Base-by-base conservation (phyloP, 352 stramenopile genomes). In the Phytophthora palmivora region DNA sequence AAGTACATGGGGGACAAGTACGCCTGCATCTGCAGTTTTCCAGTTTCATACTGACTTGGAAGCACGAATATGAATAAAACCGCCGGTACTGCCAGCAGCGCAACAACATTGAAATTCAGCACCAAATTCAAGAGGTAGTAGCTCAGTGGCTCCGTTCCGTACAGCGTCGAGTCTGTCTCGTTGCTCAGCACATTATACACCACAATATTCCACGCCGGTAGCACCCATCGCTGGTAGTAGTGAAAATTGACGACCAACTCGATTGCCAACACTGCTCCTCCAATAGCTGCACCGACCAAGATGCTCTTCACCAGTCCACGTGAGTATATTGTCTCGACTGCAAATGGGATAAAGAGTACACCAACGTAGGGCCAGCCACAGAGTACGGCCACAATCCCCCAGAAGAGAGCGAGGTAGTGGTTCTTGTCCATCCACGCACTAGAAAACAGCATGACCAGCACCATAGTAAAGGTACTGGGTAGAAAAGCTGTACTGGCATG, bases 361-460 rank as follows among this genome's bases (percentile, higher is more conserved):
- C 91, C 96, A 26, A 98, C 97, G 76, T 99, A 99, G 10, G 97
- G 97, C 97, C 97, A 99, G 43, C 96, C 97, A 34, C 84, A 95
- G 28, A 99, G 74, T 18, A 98, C 95, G 26, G 95, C 95, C 11
- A 97, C 47, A 18, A 98, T 68, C 12, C 89, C 95, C 45, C 83
- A 95, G 16, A 96, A 63, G 53, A 97, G 78, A 30, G 92, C 94
- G 5, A 69, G 24, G 38, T 75, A 81, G 66, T 92, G 93, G 50
- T 62, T 78, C 71, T 62, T 70, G 43, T 91, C 57, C 74, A 96
- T 92, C 90, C 90, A 97, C 38, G 76, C 66, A 50, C 71, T 84
- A 38, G 76, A 59, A 36, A 94, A 86, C 4, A 94, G 67, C 74
- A 95, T 89, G 22, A 97, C 46, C 21, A 95, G 61, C 49, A 88